These are phyloP conservation scores for Starmerella vitae DNA, from an alignment of 805 yeast genomes.

Conservation along the genomic window DNA sequence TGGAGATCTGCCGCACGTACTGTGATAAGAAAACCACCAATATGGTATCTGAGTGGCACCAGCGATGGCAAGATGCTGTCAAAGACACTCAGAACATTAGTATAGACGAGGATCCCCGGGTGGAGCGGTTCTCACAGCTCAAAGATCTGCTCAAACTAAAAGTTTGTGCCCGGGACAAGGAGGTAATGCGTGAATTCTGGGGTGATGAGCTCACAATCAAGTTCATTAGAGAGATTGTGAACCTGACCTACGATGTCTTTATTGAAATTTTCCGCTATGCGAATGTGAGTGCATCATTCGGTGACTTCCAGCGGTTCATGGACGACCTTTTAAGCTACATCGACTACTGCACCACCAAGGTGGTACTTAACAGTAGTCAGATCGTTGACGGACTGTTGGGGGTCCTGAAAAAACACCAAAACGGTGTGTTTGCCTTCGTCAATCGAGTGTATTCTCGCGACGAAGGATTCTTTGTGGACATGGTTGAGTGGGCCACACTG, in stretches of 20 bases:
- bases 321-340: slow-evolving; percentile 49
- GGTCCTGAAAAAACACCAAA: slow-evolving; percentile 59
- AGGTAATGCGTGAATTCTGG: slow-evolving; percentile 64
- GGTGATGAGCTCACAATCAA: slow-evolving; percentile 70
- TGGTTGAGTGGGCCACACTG: slow-evolving; percentile 60
- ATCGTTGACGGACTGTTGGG: slow-evolving; percentile 54
- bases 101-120: slow-evolving; percentile 24
- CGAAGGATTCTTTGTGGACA: slow-evolving; percentile 53
- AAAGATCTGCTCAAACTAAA: slow-evolving; percentile 50
- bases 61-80: slow-evolving; percentile 28
- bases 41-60: slow-evolving; percentile 24
- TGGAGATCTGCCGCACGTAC: slow-evolving; percentile 13
- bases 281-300: slow-evolving; percentile 49
- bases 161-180: slow-evolving; percentile 62
- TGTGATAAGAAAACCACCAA: slow-evolving; percentile 12
- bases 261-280: slow-evolving; percentile 56
- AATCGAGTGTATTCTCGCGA: slow-evolving; percentile 77
- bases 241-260: slow-evolving; percentile 62
- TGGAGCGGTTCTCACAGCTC: slow-evolving; percentile 39
- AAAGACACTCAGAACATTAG: slow-evolving; percentile 14
- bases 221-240: slow-evolving; percentile 56
- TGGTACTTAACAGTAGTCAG: slow-evolving; percentile 41
- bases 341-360: slow-evolving; percentile 37
- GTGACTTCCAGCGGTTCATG: slow-evolving; percentile 51
- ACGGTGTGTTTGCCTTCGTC: slow-evolving; percentile 56